Conservation (phyloP, 2,329 filamentous ascomycete genomes). For the Fusarium concolor region DNA sequence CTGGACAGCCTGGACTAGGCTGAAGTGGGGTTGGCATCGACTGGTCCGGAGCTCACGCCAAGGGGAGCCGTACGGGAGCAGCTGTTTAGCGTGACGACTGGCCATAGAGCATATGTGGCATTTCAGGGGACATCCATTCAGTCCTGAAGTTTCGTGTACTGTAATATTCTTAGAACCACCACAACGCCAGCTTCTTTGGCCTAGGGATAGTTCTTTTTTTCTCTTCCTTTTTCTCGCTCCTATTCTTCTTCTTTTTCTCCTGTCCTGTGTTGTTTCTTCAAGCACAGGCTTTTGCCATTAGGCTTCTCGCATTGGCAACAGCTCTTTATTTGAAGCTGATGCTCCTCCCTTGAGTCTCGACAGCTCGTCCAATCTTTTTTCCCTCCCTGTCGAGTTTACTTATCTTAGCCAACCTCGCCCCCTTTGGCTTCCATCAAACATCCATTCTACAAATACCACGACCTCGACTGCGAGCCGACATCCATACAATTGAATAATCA, state of each 20-base stretch:
- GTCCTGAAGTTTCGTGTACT: neutral
- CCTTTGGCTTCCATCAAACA: conserved; percentile 34
- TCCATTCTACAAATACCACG: conserved; percentile 16
- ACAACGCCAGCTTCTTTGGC: conserved; percentile 40
- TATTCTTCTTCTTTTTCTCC: conserved; percentile 29
- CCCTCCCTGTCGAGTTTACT: conserved; percentile 27
- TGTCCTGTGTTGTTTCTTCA: conserved; percentile 30
- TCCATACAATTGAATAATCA: conserved; percentile 49
- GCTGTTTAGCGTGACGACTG: conserved; percentile 32
- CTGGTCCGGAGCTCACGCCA: conserved; percentile 39
- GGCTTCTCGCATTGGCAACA: conserved; percentile 45
- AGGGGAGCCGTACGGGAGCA: conserved; percentile 33
- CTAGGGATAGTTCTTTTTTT: conserved; percentile 40
- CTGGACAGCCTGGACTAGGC: conserved; percentile 11
- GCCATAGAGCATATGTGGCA: conserved; percentile 49
- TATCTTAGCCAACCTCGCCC: conserved; percentile 28
- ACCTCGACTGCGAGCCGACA: conserved; percentile 3
- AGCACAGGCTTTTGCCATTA: conserved; percentile 33
- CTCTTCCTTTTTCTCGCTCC: conserved; percentile 31
- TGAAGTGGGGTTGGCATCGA: conserved; percentile 42
- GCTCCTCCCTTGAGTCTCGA: conserved; percentile 48
- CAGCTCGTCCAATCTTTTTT: conserved; percentile 53
- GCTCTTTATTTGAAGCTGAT: conserved; percentile 38
- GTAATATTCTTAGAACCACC: conserved; percentile 44
- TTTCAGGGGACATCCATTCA: conserved; percentile 46